These are phyloP conservation scores for Taxillus chinensis DNA, from an alignment of 164 flowering plant genomes.

Conservation along the genomic window DNA sequence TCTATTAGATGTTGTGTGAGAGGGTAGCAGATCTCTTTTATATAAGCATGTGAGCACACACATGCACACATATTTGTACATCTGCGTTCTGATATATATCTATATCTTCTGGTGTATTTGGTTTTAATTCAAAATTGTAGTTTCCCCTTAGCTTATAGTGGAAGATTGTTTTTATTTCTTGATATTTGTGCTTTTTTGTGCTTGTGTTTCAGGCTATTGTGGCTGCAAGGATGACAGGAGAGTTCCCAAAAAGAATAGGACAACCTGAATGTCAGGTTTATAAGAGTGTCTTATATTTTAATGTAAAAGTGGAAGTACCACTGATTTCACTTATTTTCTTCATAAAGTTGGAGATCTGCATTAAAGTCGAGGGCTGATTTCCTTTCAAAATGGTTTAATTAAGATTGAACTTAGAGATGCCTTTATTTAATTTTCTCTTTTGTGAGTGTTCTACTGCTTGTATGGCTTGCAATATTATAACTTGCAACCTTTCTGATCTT, in stretches of 20 bases:
- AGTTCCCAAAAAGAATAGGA: constrained; percentile 87
- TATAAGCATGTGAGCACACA: too few species aligned
- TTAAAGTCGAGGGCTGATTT: not conserved
- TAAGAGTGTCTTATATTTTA: constrained; percentile 7
- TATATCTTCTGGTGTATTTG: too few species aligned
- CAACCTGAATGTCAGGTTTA: constrained; percentile 96
- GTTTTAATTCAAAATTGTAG: too few species aligned
- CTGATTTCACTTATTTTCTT: not conserved
- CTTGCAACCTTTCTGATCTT: too few species aligned
- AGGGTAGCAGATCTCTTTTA: too few species aligned
- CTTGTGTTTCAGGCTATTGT: constrained; percentile 66
- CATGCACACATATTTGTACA: not conserved
- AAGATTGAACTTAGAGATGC: too few species aligned
- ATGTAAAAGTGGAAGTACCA: not conserved
- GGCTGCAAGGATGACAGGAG: constrained; percentile 82
- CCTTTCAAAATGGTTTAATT: not conserved
- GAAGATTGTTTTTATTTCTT: not conserved
- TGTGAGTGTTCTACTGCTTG: too few species aligned
- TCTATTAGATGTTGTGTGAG: too few species aligned
- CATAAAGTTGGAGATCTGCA: not conserved
- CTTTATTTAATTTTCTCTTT: too few species aligned
- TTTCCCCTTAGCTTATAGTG: too few species aligned
- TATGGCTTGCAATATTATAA: too few species aligned
- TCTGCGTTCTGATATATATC: not conserved
- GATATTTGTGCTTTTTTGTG: constrained; percentile 7